Percentiles rank a stretch among this genome's conserved stretches.
Conservation (phyloP, 371 early-diverging fungal genomes). For the Mortierella sp. region DNA sequence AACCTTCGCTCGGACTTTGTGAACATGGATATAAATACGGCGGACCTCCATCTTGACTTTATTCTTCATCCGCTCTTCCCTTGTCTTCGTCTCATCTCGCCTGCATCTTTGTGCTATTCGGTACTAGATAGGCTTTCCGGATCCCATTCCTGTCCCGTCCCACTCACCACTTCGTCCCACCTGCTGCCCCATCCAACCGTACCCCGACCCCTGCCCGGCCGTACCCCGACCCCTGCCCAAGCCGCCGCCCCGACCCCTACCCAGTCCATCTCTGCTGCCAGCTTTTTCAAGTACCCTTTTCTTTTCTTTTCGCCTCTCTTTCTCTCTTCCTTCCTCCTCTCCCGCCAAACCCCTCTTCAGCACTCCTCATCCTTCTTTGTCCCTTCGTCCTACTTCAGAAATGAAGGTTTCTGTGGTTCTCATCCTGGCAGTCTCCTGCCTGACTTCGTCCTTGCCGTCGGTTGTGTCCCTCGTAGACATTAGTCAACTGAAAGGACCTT, state of each 20-base stretch:
- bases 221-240: not conserved
- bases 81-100: not conserved
- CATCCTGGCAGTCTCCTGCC: conserved; percentile 11
- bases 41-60: not conserved
- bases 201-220: not conserved
- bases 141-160: no score
- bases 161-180: not conserved
- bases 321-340: conserved; percentile 5
- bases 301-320: not conserved
- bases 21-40: no score
- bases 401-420: conserved; percentile 15
- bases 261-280: no score
- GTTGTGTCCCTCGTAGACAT: conserved; percentile 11
- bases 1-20: no score
- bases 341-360: not conserved
- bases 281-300: no score
- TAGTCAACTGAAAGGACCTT: conserved; percentile 12
- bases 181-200: not conserved
- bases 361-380: not conserved
- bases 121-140: not conserved
- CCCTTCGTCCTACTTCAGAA: not conserved
- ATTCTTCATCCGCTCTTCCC: not conserved
- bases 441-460: conserved; percentile 1
- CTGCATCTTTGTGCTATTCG: not conserved
- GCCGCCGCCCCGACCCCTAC: not conserved